These are phyloP conservation scores for Uronychia binucleata DNA, from an alignment of 73 alveolate genomes.

Conservation along the genomic window DNA sequence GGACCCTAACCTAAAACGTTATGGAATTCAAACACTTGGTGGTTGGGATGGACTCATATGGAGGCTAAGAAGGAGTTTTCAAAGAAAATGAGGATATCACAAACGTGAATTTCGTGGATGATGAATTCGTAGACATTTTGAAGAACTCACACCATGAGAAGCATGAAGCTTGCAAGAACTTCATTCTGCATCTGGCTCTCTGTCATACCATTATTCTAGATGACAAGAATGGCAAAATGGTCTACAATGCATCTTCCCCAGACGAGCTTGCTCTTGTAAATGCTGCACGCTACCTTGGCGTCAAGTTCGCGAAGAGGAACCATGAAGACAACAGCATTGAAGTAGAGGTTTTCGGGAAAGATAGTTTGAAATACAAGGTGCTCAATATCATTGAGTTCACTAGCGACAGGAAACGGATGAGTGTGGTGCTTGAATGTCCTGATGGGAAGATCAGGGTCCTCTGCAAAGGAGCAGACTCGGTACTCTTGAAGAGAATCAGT, in stretches of 20 bases:
- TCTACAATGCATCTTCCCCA: conserved; percentile 90
- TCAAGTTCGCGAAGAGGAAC: conserved; percentile 80
- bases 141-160: conserved; percentile 47
- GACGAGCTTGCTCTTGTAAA: conserved; percentile 97
- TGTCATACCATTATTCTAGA: conserved; percentile 90
- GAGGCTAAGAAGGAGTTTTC: too few species aligned
- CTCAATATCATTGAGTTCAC: conserved; percentile 86
- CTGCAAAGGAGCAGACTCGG: conserved; percentile 97
- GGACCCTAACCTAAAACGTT: conserved; percentile 88
- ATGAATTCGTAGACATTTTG: conserved; percentile 56
- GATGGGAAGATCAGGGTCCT: conserved; percentile 65
- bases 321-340: conserved; percentile 75
- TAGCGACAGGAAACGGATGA: conserved; percentile 96
- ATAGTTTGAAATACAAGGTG: conserved; percentile 56
- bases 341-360: conserved; percentile 45
- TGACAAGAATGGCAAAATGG: conserved; percentile 52
- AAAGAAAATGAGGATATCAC: conserved; percentile 57
- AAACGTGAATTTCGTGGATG: conserved; percentile 79
- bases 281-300: conserved; percentile 84
- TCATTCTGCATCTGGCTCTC: conserved; percentile 69
- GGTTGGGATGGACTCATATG: too few species aligned
- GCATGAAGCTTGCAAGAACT: conserved; percentile 56
- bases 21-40: conserved; percentile 89
- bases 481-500: conserved; percentile 66
- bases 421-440: conserved; percentile 66